These are phyloP conservation scores for Colletotrichum musae DNA, from an alignment of 2,329 filamentous ascomycete genomes.

Conservation along the genomic window DNA sequence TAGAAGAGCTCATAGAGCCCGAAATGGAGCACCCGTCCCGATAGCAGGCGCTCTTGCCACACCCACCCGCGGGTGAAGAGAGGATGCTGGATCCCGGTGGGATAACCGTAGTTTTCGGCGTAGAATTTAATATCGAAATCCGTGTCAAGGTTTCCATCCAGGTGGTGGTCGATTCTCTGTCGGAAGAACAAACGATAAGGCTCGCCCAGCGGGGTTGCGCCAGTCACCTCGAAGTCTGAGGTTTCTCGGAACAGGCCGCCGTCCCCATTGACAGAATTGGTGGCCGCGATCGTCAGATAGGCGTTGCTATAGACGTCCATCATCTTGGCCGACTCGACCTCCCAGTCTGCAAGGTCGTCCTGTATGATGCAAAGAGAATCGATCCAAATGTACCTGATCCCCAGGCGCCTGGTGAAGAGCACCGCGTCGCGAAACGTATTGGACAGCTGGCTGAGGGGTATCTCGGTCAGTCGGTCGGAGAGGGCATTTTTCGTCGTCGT, in stretches of 20 bases:
- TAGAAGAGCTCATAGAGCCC: slow-evolving; percentile 14
- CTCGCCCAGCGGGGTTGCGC: not conserved
- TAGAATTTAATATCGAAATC: not conserved
- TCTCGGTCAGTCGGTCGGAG: not conserved
- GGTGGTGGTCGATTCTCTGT: slow-evolving; percentile 4
- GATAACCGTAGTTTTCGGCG: slow-evolving; percentile 3
- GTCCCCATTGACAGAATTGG: not conserved
- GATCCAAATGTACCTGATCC: slow-evolving; percentile 42
- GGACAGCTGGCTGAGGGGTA: slow-evolving; percentile 11
- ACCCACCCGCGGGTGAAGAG: slow-evolving; percentile 46
- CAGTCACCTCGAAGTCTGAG: slow-evolving; percentile 1
- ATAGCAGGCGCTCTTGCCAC: slow-evolving; percentile 48
- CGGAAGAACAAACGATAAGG: slow-evolving; percentile 1
- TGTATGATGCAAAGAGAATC: slow-evolving; percentile 43
- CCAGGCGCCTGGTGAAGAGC: slow-evolving; percentile 30
- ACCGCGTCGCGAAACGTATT: slow-evolving; percentile 37
- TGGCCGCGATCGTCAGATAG: slow-evolving; percentile 28
- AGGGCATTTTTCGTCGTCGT: slow-evolving; percentile 1
- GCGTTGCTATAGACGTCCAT: slow-evolving; percentile 23
- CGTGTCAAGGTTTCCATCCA: not conserved
- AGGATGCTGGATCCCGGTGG: not conserved
- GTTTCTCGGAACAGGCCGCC: slow-evolving; percentile 7
- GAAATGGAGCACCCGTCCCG: slow-evolving; percentile 47
- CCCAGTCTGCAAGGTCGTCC: slow-evolving; percentile 40
- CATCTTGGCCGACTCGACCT: slow-evolving; percentile 36